Conservation (phyloP, 805 yeast species). For the Barnettozyma wickerhamii region DNA sequence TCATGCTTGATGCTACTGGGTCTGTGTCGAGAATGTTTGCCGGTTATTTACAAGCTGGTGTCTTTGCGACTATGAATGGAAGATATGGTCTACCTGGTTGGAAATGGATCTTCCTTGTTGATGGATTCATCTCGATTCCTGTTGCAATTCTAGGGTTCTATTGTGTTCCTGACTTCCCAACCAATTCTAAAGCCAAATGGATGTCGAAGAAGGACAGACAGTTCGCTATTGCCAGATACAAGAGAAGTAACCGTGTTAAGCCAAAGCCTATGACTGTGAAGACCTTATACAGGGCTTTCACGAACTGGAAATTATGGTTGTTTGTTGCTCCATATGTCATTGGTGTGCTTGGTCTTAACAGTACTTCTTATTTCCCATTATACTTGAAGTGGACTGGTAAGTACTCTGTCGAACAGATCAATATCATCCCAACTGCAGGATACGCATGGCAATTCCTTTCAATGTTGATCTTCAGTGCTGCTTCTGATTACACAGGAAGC, state of each 20-base stretch:
- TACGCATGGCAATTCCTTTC: slow-evolving; percentile 2
- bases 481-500: background rate
- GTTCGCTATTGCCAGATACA: slow-evolving; percentile 4
- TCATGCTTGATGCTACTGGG: slow-evolving; percentile 11
- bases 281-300: background rate
- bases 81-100: slow-evolving; percentile 37
- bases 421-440: slow-evolving; percentile 2
- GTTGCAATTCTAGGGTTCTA: slow-evolving; percentile 43
- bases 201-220: slow-evolving; percentile 7
- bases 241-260: background rate
- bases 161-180: slow-evolving; percentile 41
- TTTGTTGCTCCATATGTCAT: background rate
- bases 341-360: background rate
- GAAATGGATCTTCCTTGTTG: slow-evolving; percentile 50
- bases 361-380: background rate
- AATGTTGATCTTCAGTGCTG: background rate
- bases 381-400: background rate
- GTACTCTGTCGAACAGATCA: slow-evolving; percentile 1
- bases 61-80: slow-evolving; percentile 34
- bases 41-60: slow-evolving; percentile 43
- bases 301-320: slow-evolving; percentile 2
- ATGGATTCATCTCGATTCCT: slow-evolving; percentile 42
- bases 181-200: slow-evolving; percentile 2
- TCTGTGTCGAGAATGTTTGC: slow-evolving; percentile 12
- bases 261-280: slow-evolving; percentile 1